These are phyloP conservation scores for Akanthomyces muscarius DNA, from an alignment of 2,329 filamentous ascomycete genomes.

Conservation along the genomic window DNA sequence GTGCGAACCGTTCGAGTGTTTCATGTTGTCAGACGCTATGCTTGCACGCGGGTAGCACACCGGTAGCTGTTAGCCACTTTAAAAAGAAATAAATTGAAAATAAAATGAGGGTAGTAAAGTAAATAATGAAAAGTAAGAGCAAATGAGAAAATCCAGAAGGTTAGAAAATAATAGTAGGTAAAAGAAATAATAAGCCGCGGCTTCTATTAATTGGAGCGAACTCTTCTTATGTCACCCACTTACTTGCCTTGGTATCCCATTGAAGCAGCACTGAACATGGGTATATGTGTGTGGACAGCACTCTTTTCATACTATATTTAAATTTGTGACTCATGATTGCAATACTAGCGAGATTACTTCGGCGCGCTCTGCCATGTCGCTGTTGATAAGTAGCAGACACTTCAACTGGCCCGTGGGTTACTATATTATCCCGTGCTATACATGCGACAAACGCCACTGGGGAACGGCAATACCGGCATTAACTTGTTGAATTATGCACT, in stretches of 20 bases:
- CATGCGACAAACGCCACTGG: neutral
- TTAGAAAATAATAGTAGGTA: too few species aligned
- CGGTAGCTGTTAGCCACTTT: too few species aligned
- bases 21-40: neutral
- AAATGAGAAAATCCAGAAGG: too few species aligned
- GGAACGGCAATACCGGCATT: constrained; percentile 5
- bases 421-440: neutral
- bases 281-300: neutral
- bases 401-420: neutral
- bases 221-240: too few species aligned
- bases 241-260: neutral
- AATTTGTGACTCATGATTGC: neutral
- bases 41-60: too few species aligned
- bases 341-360: neutral
- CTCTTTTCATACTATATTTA: too few species aligned
- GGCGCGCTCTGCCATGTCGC: neutral
- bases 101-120: too few species aligned
- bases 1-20: neutral
- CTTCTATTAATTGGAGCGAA: too few species aligned
- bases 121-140: too few species aligned
- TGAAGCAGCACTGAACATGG: neutral
- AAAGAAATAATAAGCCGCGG: too few species aligned
- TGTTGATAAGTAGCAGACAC: neutral
- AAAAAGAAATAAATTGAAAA: too few species aligned
- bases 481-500: neutral